Base-by-base conservation (phyloP, 2,329 filamentous ascomycete species). In the Fusarium sp. region DNA sequence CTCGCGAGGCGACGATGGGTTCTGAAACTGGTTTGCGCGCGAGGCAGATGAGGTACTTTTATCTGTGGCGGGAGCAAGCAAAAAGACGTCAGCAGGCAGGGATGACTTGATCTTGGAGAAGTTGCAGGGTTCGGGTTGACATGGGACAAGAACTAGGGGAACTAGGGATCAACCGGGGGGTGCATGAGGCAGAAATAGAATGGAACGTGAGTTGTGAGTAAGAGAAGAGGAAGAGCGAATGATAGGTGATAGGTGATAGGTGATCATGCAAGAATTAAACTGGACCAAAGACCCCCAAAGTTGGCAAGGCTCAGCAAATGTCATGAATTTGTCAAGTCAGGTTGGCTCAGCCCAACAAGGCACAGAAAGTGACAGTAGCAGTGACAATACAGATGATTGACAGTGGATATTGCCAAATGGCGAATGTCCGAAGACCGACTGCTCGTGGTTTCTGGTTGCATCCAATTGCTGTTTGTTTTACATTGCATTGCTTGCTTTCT, bases 1-100 rank as follows among this genome's bases (percentile, higher is more conserved):
- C 42, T 84, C 82, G 54, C 80, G 81, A 15, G 83, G 81, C 21
- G 83, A 83, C 11, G 80, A 81, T 39, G 80, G 78, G 37, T 63
- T 51, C 33, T 61, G 53, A 63, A 72, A 74, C 60, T 70, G 77
- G 69, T 58, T 68, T 51, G 65, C 58, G 54, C 60, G 54, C 37
- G 58, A 49, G 17, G 71, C 50, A 69, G 69, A 39, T 45, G 66
- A 66, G 58, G 67, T 57, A 71, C 52, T 70, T 72, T 74, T 74
- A 74, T 73, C 72, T 72, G 67, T 53, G 52, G 51, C 43, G 42
- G 63, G 37, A 58, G 40, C 52, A 60, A 70, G 63, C 37, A 60
- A 53, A 65, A 71, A 62, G 72, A 71, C 71, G 71, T 74, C 71
- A 73, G 71, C 67, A 70, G 45, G 56, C 70, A 74, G 56, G 71